Conservation (phyloP, 352 stramenopile species). For the Phytopythium chamaehyphon region DNA sequence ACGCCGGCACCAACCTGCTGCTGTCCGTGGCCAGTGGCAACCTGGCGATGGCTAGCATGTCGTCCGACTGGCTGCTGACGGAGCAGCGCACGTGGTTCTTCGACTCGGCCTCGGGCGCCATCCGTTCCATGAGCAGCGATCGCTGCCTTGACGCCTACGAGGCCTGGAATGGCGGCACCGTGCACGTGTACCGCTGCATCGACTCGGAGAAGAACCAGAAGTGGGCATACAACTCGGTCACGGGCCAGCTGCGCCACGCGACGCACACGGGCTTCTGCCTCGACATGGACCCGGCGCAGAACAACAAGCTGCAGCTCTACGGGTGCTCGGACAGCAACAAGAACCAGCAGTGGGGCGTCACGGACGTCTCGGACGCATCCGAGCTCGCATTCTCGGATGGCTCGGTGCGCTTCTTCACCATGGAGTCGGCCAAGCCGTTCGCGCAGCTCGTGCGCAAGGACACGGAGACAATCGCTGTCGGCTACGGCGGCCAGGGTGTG, state of each 20-base stretch:
- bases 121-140: slow-evolving; percentile 69
- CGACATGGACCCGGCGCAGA: slow-evolving; percentile 34
- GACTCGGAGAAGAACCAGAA: slow-evolving; percentile 59
- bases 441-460: slow-evolving; percentile 32
- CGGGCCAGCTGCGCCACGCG: slow-evolving; percentile 36
- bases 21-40: slow-evolving; percentile 34
- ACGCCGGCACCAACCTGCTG: slow-evolving; percentile 19
- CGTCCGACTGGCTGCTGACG: slow-evolving; percentile 38
- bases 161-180: slow-evolving; percentile 34
- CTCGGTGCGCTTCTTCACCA: slow-evolving; percentile 35
- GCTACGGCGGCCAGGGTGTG: slow-evolving; percentile 14
- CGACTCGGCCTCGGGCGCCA: slow-evolving; percentile 32
- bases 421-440: slow-evolving; percentile 28
- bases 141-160: slow-evolving; percentile 64
- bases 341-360: slow-evolving; percentile 50
- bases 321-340: slow-evolving; percentile 44
- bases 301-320: slow-evolving; percentile 60
- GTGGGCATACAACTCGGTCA: slow-evolving; percentile 49
- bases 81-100: slow-evolving; percentile 72
- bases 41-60: slow-evolving; percentile 35
- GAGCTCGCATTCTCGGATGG: slow-evolving; percentile 14
- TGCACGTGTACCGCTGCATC: slow-evolving; percentile 54
- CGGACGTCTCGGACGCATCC: slow-evolving; percentile 7
- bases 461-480: slow-evolving; percentile 20
- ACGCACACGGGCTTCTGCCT: slow-evolving; percentile 55